A percentile compares a stretch with the other conserved stretches of the same genome.
phyloP scores from a whole-genome alignment of 805 yeast species.

The Dipodascus geniculatus region DNA sequence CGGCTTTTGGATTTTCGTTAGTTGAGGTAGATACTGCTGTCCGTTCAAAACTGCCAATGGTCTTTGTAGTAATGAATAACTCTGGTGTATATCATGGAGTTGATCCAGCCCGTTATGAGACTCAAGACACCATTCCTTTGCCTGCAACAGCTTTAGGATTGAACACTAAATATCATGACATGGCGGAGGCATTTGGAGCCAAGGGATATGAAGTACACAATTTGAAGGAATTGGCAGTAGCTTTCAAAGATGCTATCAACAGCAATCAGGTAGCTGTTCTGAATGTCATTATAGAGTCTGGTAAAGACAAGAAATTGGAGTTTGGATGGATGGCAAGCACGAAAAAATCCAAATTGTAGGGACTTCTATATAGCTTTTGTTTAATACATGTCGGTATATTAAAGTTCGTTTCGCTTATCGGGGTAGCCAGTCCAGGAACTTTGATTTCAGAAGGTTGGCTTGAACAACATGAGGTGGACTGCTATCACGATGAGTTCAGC shows the following conservation, averaged over 20 bases:
- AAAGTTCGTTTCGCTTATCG: no score
- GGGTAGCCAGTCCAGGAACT: no score
- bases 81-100: slow-evolving; percentile 63
- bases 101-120: slow-evolving; percentile 23
- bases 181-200: slow-evolving; percentile 47
- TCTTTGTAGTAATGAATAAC: slow-evolving; percentile 59
- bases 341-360: slow-evolving; percentile 9
- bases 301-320: slow-evolving; percentile 39
- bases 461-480: no score
- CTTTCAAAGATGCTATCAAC: slow-evolving; percentile 27
- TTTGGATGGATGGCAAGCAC: slow-evolving; percentile 63
- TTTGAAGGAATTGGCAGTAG: slow-evolving; percentile 28
- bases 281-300: slow-evolving; percentile 53
- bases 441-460: no score
- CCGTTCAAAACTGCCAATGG: slow-evolving; percentile 39
- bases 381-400: no score
- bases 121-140: slow-evolving; percentile 20
- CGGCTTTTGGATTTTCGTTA: slow-evolving; percentile 67
- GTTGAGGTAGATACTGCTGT: slow-evolving; percentile 64
- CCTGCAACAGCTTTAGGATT: slow-evolving; percentile 52
- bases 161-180: slow-evolving; percentile 43
- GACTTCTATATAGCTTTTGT: no score
- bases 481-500: no score
- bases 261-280: slow-evolving; percentile 33
- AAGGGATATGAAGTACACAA: slow-evolving; percentile 37